Base-by-base conservation (phyloP, 2,329 filamentous ascomycete species). In the Diaporthe amygdali region DNA sequence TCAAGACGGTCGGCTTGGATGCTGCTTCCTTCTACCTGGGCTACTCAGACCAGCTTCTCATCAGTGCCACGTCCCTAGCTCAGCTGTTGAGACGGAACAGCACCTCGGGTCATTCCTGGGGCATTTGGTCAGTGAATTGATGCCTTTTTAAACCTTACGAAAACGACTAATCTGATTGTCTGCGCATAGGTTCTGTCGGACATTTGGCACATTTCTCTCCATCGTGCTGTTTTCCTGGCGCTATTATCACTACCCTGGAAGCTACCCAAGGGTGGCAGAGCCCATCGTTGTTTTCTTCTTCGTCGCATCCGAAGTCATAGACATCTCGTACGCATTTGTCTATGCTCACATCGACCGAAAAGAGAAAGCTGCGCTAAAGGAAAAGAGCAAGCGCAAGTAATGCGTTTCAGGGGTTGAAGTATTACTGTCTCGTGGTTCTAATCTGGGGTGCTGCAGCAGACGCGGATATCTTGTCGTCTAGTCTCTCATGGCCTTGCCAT, bases 111-210 rank as follows among this genome's bases (percentile, higher is more conserved):
- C 71, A 73, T 44, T 73, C 71, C 1, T 71, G 49, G 69, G 34
- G 32, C 17, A 73, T 73, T 32, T 73, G 71, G 71, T 73, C 30
- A 61, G 71, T 72, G n/a, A n/a, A n/a, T n/a, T n/a, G n/a, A n/a
- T n/a, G n/a, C n/a, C n/a, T n/a, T n/a, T n/a, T n/a, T n/a, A n/a
- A n/a, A n/a, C n/a, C n/a, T n/a, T n/a, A n/a, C n/a, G n/a, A n/a
- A n/a, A n/a, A n/a, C n/a, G n/a, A n/a, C n/a, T n/a, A n/a, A n/a
- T n/a, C n/a, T n/a, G n/a, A n/a, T n/a, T n/a, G 2, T 55, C 7
- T 4, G 55, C 17, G 8, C 15, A 12, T 20, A 55, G 64, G 64
- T 67, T 67, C 46, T 67, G 64, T 41, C 64, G 64, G 41, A 32
- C 20, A 17, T 39, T 71, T 22, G 70, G 70, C 25, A 63, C 66